These are phyloP conservation scores for Rhizopogon parksii DNA, from an alignment of 1,284 basidiomycete genomes.

Conservation along the genomic window DNA sequence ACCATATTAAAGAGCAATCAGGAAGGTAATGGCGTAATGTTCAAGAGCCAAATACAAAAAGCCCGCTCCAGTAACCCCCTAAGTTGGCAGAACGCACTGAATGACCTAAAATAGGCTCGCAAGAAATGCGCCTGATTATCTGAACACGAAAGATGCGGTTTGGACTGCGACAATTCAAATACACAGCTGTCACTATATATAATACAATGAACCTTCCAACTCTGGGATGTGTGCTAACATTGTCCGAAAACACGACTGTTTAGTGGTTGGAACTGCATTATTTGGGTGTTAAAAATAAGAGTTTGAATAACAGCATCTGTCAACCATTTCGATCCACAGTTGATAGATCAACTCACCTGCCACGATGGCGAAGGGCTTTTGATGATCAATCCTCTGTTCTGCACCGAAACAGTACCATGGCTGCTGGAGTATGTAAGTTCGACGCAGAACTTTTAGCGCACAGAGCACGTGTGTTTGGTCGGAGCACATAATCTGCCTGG, in stretches of 20 bases:
- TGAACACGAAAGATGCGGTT: not conserved
- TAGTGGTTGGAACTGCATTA: too few species aligned
- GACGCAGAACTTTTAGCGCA: not conserved
- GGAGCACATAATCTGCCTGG: conserved; percentile 2
- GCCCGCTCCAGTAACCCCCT: not conserved
- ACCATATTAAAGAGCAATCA: not conserved
- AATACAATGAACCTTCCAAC: not conserved
- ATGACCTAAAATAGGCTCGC: not conserved
- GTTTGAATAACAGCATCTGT: not conserved
- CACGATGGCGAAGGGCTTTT: not conserved
- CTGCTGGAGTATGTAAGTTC: not conserved
- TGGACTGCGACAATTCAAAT: not conserved
- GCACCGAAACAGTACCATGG: not conserved
- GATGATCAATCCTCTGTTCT: not conserved
- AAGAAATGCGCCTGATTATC: not conserved
- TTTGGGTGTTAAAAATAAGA: not conserved
- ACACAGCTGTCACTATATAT: not conserved
- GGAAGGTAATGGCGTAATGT: not conserved
- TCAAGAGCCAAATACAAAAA: too few species aligned
- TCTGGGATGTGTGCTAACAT: not conserved
- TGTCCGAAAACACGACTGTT: not conserved
- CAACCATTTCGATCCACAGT: not conserved
- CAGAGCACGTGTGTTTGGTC: not conserved
- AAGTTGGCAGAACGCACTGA: not conserved
- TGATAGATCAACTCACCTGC: not conserved